phyloP scores from a whole-genome alignment of 148 eudicot genomes.

The Chenopodium album region DNA sequence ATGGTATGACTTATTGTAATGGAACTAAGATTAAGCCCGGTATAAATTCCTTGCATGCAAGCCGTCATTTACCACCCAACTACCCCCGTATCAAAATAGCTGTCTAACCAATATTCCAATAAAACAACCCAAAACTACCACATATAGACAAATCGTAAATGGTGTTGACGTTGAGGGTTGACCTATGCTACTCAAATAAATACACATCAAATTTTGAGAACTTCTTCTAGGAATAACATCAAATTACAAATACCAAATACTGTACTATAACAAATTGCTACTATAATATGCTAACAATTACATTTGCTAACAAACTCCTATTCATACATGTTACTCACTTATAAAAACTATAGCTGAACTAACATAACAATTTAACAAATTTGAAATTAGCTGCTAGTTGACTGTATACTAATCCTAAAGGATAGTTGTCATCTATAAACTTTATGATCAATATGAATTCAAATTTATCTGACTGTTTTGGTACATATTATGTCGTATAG shows the following conservation, averaged over 20 bases:
- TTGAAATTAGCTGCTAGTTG: too few species aligned
- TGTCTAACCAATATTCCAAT: too few species aligned
- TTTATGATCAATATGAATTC: not conserved
- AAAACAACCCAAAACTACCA: too few species aligned
- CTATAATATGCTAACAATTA: not conserved
- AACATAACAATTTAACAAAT: not conserved
- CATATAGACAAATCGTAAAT: too few species aligned
- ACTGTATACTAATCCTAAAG: not conserved
- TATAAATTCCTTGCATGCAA: too few species aligned
- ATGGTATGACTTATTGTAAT: not conserved
- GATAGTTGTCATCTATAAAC: not conserved
- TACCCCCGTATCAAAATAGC: too few species aligned
- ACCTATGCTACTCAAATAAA: not conserved
- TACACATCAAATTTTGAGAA: too few species aligned
- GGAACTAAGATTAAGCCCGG: not conserved
- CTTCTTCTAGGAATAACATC: not conserved
- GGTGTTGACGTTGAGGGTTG: not conserved
- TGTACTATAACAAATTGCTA: not conserved
- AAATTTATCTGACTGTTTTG: not conserved
- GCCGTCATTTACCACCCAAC: not conserved
- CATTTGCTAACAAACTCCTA: not conserved
- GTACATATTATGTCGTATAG: not conserved
- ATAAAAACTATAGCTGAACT: not conserved
- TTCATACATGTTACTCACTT: not conserved
- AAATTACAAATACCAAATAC: not conserved